Percentiles rank a stretch among this genome's conserved stretches.
Conservation (phyloP, 352 stramenopile genomes). For the Blastocystis sp. region DNA sequence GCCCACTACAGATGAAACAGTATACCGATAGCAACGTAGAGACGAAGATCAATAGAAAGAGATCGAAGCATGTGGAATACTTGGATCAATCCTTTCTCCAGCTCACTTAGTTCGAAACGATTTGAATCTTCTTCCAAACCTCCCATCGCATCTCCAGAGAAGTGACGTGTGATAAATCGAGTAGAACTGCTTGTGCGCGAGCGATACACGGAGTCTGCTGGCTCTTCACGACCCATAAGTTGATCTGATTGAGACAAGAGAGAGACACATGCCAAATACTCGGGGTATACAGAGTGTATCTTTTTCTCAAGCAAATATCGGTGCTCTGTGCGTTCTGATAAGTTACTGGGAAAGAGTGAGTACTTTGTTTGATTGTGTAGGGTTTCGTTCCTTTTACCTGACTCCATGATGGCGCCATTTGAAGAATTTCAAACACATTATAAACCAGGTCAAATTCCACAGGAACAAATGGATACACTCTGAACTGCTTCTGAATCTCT, state of each 20-base stretch:
- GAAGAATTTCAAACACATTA: background rate
- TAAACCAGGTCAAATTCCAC: background rate
- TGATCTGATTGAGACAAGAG: background rate
- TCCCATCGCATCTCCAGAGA: background rate
- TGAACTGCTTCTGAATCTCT: conserved; percentile 6
- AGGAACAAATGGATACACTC: conserved; percentile 18
- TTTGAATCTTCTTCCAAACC: background rate
- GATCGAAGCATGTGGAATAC: background rate
- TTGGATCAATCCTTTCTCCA: background rate
- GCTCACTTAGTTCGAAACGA: background rate
- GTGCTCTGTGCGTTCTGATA: conserved; percentile 9
- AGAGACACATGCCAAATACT: background rate
- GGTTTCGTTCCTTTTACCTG: background rate
- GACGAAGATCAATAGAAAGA: conserved; percentile 24
- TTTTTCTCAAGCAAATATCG: conserved; percentile 10
- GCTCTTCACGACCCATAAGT: background rate
- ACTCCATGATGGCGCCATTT: background rate
- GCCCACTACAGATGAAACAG: background rate
- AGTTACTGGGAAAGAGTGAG: background rate
- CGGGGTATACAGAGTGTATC: background rate
- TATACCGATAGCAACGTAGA: background rate
- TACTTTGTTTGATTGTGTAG: background rate
- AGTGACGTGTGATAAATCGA: background rate
- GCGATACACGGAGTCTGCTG: background rate
- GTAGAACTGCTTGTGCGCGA: background rate